phyloP scores from a whole-genome alignment of 1,139 yeast species.

The Kodamaea fungicola region DNA sequence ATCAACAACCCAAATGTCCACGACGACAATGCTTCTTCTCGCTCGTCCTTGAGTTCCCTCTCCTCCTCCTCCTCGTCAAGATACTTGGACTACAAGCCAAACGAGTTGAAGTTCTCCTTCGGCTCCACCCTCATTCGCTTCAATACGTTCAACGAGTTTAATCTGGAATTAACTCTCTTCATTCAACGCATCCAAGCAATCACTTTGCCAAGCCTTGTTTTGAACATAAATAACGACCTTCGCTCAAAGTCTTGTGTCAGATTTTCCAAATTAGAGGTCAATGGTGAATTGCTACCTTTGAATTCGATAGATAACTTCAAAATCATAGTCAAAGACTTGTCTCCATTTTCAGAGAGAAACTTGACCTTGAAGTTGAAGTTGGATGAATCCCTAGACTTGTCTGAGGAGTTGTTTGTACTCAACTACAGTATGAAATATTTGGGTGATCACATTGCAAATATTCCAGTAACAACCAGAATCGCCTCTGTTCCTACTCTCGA shows the following conservation, averaged over 20 bases:
- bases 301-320: slow-evolving; percentile 8
- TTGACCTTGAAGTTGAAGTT: slow-evolving; percentile 15
- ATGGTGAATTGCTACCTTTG: slow-evolving; percentile 16
- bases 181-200: slow-evolving; percentile 14
- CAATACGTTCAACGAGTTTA: slow-evolving; percentile 17
- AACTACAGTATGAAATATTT: slow-evolving; percentile 13
- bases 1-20: slow-evolving; percentile 6
- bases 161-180: slow-evolving; percentile 14
- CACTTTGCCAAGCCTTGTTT: slow-evolving; percentile 18
- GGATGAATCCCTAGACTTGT: slow-evolving; percentile 4
- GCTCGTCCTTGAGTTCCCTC: neutral
- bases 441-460: slow-evolving; percentile 5
- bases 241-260: slow-evolving; percentile 18
- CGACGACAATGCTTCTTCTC: neutral
- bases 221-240: slow-evolving; percentile 19
- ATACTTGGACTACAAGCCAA: neutral
- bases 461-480: slow-evolving; percentile 4
- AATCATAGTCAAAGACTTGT: slow-evolving; percentile 14
- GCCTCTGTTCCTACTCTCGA: slow-evolving; percentile 1
- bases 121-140: slow-evolving; percentile 22
- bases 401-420: slow-evolving; percentile 12
- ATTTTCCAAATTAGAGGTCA: slow-evolving; percentile 22
- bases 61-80: neutral
- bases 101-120: slow-evolving; percentile 8
- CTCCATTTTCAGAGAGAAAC: slow-evolving; percentile 15